A percentile compares a stretch with the other conserved stretches of the same genome.
Conservation (phyloP, 2,329 filamentous ascomycete genomes). For the Aureobasidium sp. region DNA sequence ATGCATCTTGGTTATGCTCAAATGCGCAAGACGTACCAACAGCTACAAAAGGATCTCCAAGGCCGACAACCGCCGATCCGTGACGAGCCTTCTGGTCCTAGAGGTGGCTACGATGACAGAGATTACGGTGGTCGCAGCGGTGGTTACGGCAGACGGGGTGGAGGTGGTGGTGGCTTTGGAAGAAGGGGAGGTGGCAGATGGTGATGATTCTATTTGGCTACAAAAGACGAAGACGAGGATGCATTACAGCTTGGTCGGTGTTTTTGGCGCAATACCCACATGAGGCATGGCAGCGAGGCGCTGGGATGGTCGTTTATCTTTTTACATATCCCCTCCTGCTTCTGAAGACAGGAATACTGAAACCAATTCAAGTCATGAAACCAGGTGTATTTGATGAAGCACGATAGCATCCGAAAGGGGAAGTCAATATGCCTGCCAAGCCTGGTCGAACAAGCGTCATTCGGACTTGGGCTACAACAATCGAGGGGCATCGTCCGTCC, state of each 20-base stretch:
- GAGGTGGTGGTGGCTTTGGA: constrained; percentile 26
- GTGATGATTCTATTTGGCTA: constrained; percentile 10
- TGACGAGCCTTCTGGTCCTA: constrained; percentile 36
- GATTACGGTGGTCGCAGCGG: constrained; percentile 25
- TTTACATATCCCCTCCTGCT: neutral
- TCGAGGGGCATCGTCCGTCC: constrained; percentile 2
- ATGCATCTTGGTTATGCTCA: constrained; percentile 98
- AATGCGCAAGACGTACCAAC: constrained; percentile 89
- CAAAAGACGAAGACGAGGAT: neutral
- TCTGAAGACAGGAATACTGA: neutral
- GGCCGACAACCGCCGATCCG: constrained; percentile 54
- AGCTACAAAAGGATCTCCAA: constrained; percentile 79
- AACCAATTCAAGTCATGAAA: neutral
- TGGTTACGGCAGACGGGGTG: constrained; percentile 39
- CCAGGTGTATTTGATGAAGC: neutral
- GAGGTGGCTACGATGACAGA: constrained; percentile 38
- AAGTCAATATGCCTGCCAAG: no score
- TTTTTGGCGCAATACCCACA: constrained; percentile 10
- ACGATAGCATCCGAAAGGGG: no score
- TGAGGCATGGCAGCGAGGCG: constrained; percentile 11
- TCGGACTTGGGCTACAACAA: neutral
- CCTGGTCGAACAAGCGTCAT: no score
- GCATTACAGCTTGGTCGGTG: neutral
- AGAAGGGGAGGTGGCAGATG: constrained; percentile 17
- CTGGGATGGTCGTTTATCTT: constrained; percentile 1